These are phyloP conservation scores for Penicillium sp. DNA, from an alignment of 2,329 filamentous ascomycete genomes.

Conservation along the genomic window DNA sequence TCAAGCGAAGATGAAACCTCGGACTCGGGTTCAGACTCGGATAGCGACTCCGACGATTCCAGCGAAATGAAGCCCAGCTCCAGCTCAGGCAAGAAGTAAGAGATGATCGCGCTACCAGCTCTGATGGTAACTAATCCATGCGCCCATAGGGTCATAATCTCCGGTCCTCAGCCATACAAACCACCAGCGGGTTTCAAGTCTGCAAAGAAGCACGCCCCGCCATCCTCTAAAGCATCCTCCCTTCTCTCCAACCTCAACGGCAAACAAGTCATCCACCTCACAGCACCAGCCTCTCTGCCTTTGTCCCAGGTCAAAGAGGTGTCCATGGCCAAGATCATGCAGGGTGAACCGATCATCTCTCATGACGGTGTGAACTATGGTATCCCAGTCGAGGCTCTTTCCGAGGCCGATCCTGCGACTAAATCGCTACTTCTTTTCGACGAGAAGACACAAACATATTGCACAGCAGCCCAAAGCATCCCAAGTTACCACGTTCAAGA, in stretches of 20 bases:
- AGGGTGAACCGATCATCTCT: conserved; percentile 42
- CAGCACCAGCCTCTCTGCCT: conserved; percentile 45
- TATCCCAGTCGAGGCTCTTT: conserved; percentile 35
- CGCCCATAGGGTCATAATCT: conserved; percentile 16
- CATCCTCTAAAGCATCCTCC: conserved; percentile 34
- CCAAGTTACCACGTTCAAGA: conserved; percentile 40
- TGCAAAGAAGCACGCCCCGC: conserved; percentile 32
- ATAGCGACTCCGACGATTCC: conserved; percentile 19
- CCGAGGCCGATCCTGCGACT: conserved; percentile 25
- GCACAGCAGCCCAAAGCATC: conserved; percentile 27
- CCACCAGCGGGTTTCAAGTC: conserved; percentile 45
- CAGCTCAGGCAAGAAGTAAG: conserved; percentile 21
- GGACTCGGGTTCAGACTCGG: conserved; percentile 19
- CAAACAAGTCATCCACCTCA: conserved; percentile 51
- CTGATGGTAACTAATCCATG: background rate
- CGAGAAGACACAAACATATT: conserved; percentile 35
- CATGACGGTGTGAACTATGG: conserved; percentile 45
- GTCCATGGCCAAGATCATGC: conserved; percentile 40
- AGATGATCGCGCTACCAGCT: too few relatives aligned
- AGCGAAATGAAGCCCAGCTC: conserved; percentile 19
- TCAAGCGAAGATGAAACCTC: conserved; percentile 21
- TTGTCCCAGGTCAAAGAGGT: conserved; percentile 47
- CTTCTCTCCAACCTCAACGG: conserved; percentile 40
- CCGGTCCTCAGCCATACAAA: conserved; percentile 40
- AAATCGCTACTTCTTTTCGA: conserved; percentile 41